Conservation (phyloP, 495 filamentous ascomycete species). For the Neurospora africana region DNA sequence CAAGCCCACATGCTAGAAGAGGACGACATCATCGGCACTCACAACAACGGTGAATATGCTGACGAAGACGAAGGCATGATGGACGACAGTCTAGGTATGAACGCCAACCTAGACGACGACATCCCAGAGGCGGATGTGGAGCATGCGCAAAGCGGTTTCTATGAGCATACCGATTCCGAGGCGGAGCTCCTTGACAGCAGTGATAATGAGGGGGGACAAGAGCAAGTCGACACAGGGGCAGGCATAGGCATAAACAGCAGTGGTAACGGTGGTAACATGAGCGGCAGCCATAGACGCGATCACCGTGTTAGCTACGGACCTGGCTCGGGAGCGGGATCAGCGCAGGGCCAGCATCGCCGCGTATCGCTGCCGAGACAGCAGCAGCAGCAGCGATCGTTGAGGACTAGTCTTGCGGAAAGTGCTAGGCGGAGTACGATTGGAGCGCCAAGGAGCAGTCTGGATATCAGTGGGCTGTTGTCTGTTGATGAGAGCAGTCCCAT, state of each 20-base stretch:
- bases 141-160: constrained; percentile 32
- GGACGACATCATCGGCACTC: constrained; percentile 31
- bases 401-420: constrained; percentile 24
- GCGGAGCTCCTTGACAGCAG: constrained; percentile 42
- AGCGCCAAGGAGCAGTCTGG: constrained; percentile 33
- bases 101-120: constrained; percentile 53
- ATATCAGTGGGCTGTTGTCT: constrained; percentile 40
- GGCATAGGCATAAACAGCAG: neutral
- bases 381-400: constrained; percentile 7
- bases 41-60: constrained; percentile 4
- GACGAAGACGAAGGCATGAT: constrained; percentile 18
- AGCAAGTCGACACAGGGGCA: constrained; percentile 19
- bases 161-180: constrained; percentile 80
- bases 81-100: constrained; percentile 41
- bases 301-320: constrained; percentile 14
- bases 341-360: constrained; percentile 2
- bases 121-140: constrained; percentile 49
- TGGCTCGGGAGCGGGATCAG: neutral
- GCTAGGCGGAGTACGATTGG: constrained; percentile 6
- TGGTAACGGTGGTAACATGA: neutral
- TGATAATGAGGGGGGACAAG: constrained; percentile 22
- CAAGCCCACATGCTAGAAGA: constrained; percentile 41
- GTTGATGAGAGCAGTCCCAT: constrained; percentile 35
- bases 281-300: neutral
- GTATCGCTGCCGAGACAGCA: constrained; percentile 1